Percentiles rank a stretch among this genome's conserved stretches.
phyloP scores from a whole-genome alignment of 495 filamentous ascomycete genomes.

The Penicillium manginii region DNA sequence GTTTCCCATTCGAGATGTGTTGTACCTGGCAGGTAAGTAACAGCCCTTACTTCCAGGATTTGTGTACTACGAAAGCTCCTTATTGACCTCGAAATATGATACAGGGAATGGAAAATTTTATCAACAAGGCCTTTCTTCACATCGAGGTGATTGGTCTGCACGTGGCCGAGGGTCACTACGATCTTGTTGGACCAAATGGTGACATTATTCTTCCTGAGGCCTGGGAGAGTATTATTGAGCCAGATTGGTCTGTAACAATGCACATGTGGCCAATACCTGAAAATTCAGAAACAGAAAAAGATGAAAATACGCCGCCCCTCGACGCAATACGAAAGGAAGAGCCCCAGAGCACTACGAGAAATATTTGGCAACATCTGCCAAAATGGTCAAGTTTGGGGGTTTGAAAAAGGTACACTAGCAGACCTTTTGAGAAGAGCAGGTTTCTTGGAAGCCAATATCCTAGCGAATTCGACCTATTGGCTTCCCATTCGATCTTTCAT shows the following conservation, averaged over 20 bases:
- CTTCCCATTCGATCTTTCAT: slow-evolving; percentile 42
- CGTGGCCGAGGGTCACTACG: slow-evolving; percentile 83
- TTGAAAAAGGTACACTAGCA: too few species aligned
- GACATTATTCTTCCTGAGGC: slow-evolving; percentile 87
- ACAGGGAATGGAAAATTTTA: slow-evolving; percentile 85
- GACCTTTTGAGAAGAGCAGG: slow-evolving; percentile 40
- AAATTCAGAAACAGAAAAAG: too few species aligned
- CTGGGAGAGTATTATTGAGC: slow-evolving; percentile 84
- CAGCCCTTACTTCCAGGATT: not conserved
- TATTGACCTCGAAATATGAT: not conserved
- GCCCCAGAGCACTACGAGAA: too few species aligned
- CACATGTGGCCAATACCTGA: slow-evolving; percentile 94
- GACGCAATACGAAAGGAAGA: too few species aligned
- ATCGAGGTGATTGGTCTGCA: slow-evolving; percentile 82
- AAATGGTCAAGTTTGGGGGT: too few species aligned
- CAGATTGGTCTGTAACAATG: slow-evolving; percentile 90
- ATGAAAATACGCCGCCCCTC: too few species aligned
- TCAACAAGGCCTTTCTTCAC: slow-evolving; percentile 84
- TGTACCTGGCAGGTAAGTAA: slow-evolving; percentile 74
- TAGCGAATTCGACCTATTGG: slow-evolving; percentile 50
- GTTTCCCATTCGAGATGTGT: slow-evolving; percentile 80
- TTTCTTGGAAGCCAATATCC: slow-evolving; percentile 47
- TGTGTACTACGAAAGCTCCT: not conserved
- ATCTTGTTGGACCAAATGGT: slow-evolving; percentile 79
- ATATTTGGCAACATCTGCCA: too few species aligned